Evolutionary conservation across 2,329 filamentous ascomycete genomes (phyloP), one percentile per base, ranked within the genome.

Genomic region (Helotiales sp.): DNA sequence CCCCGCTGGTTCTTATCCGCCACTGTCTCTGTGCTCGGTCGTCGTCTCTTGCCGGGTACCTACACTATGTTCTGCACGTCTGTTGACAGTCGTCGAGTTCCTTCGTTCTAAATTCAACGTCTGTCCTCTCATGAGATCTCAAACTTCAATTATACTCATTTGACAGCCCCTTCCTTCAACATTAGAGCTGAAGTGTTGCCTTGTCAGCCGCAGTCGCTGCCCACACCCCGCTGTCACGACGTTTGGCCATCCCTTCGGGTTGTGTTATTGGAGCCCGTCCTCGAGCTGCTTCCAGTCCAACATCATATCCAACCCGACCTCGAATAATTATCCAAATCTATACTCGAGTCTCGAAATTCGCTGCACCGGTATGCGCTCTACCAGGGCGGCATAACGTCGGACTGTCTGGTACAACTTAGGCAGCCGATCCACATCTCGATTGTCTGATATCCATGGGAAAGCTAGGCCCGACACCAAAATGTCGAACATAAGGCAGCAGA

Each of bases 401-500:
- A 55, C 17, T 34, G 40, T 43, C 2, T 20, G 50, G 30, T 28
- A 7, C 47, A 26, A 50, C 11, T 30, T 50, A 50, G 47, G 47
- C 47, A 50, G 10, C 47, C 24, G 13, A 50, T 10, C 24, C 15
- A 28, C 5, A 11, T 28, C 47, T 50, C 47, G 6, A 34, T 20
- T 13, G n/a, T 22, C 50, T 11, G n/a, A 34, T 20, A 22, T 55
- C 20, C 7, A 20, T 50, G 30, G 17, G 28, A 34, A 15, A 55
- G 28, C 30, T 55, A 22, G 5, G 32, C 32, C 40, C 37, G 45
- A 34, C 43, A 40, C 24, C 26, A 52, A 5, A 20, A 67, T 67
- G 61, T 45, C 61, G 24, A 61, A 20, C 37, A 52, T n/a, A 11
- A 63, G 64, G 52, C 47, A 59, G 22, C 61, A 40, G 24, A 69